phyloP scores from a whole-genome alignment of 306 rosid genomes.

The Sicyos edulis region DNA sequence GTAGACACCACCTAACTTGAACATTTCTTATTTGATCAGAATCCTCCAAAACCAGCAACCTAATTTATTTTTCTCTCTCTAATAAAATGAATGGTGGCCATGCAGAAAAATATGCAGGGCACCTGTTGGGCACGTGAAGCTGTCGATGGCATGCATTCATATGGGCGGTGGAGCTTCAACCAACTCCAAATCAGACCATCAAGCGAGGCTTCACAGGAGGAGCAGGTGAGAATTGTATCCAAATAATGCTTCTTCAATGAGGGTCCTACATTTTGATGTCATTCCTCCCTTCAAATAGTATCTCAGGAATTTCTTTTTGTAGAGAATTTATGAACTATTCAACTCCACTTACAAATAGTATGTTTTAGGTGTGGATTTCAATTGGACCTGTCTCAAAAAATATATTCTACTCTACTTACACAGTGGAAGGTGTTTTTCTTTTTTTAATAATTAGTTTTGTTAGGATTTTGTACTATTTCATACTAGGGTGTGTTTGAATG shows the following conservation, averaged over 20 bases:
- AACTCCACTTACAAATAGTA: not conserved
- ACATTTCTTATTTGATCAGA: constrained; percentile 15
- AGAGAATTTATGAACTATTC: not conserved
- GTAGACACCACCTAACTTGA: not conserved
- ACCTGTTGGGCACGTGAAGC: constrained; percentile 18
- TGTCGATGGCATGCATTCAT: constrained; percentile 7
- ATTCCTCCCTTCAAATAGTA: constrained; percentile 8
- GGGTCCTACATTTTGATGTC: constrained; percentile 7
- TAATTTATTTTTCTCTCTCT: too few species aligned
- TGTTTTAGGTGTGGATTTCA: not conserved
- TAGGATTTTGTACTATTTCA: too few species aligned
- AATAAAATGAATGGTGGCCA: not conserved
- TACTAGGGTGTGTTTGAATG: too few species aligned
- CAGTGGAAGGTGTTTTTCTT: too few species aligned
- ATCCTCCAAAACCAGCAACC: constrained; percentile 19
- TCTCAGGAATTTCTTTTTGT: not conserved
- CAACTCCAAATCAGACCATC: not conserved
- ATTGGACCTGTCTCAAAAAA: not conserved
- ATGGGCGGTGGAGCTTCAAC: constrained; percentile 13
- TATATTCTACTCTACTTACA: too few species aligned
- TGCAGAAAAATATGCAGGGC: not conserved
- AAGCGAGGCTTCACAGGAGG: not conserved
- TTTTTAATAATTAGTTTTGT: too few species aligned
- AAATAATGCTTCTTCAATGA: constrained; percentile 1
- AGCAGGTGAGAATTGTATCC: constrained; percentile 18